Conservation (phyloP, 768 basidiomycete genomes). For the Mrakia gelida region DNA sequence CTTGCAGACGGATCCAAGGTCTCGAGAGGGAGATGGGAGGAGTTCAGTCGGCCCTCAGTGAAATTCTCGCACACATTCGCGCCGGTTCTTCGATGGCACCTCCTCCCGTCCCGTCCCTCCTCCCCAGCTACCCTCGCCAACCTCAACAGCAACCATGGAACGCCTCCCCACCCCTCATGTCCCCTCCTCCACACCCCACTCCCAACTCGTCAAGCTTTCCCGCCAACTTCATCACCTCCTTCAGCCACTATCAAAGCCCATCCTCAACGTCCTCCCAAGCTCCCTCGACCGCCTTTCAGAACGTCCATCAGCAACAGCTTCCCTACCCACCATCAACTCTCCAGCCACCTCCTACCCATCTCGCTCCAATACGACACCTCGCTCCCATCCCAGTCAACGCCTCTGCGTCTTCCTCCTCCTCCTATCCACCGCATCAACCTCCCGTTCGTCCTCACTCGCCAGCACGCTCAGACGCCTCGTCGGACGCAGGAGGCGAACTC, state of each 20-base stretch:
- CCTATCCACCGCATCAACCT: background rate
- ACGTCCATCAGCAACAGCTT: background rate
- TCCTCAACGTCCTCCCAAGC: background rate
- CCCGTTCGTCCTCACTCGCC: background rate
- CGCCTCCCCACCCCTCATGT: background rate
- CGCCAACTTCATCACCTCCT: background rate
- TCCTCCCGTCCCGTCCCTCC: background rate
- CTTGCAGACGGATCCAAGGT: constrained; percentile 7
- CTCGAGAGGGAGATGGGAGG: constrained; percentile 13
- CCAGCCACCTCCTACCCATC: background rate
- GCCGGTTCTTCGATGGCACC: background rate
- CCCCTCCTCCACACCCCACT: background rate
- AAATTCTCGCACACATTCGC: background rate
- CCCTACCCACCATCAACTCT: background rate
- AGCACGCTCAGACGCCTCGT: background rate
- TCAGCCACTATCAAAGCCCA: background rate
- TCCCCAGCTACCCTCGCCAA: background rate
- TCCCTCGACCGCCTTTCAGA: background rate
- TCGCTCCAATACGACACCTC: background rate
- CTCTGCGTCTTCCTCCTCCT: background rate
- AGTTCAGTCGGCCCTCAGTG: background rate
- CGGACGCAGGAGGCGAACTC: constrained; percentile 11
- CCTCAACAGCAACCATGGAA: background rate
- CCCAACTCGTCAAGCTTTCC: background rate
- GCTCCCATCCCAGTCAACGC: background rate